Base-by-base conservation (phyloP, 1,284 basidiomycete genomes). In the Sphaerobolus stellatus region DNA sequence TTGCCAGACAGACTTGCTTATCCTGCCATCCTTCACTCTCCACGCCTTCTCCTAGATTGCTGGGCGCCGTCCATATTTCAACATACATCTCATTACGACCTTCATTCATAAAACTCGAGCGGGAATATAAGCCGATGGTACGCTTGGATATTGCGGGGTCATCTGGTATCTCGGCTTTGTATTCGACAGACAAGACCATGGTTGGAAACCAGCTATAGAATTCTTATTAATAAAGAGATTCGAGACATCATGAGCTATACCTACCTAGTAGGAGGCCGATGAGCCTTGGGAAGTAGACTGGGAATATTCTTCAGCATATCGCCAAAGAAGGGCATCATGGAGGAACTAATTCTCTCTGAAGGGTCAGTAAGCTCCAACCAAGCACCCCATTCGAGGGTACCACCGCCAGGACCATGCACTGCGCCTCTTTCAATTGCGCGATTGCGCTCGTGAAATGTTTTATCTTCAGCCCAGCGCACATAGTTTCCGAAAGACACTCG, bases 31-130 rank as follows among this genome's bases (percentile, higher is more conserved):
- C 75, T 2, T 71, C 63, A 9, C 40, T 46, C 30, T 71, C 65
- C 8, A 65, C 48, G 2, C 77, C 79, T 54, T 76, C 75, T 4
- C 77, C 79, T 33, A 83, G 70, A 53, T 78, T 71, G 30, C 71
- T 70, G 1, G 84, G 84, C 5, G 84, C 80, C 9, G 82, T 80
- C 84, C 84, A 87, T 7, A 85, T 68, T 59, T 86, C 84, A 1
- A 78, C 74, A 57, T 78, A 78, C 1, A 67, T 62, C 51, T 86
- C 81, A 59, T 86, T 82, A 48, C 82, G 70, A 8, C 59, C 59
- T n/a, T 50, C 59, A 30, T 58, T 53, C 51, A 60, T 43, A 41
- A 61, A 58, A 18, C 46, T 71, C 2, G 78, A 74, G 11, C 68
- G 67, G 11, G 75, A 74, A n/a, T n/a, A n/a, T 3, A 84, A 28